phyloP scores from a whole-genome alignment of 306 rosid species.

The Cicer cuneatum region DNA sequence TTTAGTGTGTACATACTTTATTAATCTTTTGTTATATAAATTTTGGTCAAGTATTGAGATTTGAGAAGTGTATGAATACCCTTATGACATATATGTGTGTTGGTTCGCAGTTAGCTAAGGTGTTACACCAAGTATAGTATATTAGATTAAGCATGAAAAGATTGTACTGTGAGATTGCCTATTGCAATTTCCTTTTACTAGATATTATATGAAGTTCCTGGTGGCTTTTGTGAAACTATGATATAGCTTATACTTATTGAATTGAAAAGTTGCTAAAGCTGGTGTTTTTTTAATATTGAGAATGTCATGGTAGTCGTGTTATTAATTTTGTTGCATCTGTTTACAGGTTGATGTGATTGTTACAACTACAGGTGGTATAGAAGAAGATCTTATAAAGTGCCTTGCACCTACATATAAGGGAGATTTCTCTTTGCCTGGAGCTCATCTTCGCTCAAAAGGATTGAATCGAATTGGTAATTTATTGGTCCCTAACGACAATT shows the following conservation, averaged over 20 bases:
- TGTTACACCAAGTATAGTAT: background rate
- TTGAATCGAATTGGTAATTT: conserved; percentile 93
- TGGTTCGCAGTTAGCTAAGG: background rate
- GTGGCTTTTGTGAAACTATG: conserved; percentile 18
- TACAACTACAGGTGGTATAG: conserved; percentile 92
- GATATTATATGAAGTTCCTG: background rate
- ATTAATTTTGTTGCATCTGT: conserved; percentile 1
- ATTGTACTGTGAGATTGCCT: background rate
- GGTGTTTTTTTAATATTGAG: background rate
- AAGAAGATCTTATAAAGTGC: conserved; percentile 93
- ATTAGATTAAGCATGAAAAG: background rate
- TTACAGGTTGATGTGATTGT: conserved; percentile 86
- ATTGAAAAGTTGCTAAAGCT: background rate
- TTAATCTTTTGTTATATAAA: no score
- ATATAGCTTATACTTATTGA: background rate
- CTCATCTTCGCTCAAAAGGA: conserved; percentile 79
- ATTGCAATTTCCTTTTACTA: background rate
- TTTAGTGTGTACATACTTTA: no score
- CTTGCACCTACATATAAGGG: conserved; percentile 93
- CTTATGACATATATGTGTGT: background rate
- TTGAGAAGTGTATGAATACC: no score
- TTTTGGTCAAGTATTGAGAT: no score
- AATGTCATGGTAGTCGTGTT: background rate
- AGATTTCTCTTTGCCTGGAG: conserved; percentile 77
- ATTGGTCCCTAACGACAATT: conserved; percentile 88